Conservation (phyloP, 805 yeast species). For the Scheffersomyces spartinae region DNA sequence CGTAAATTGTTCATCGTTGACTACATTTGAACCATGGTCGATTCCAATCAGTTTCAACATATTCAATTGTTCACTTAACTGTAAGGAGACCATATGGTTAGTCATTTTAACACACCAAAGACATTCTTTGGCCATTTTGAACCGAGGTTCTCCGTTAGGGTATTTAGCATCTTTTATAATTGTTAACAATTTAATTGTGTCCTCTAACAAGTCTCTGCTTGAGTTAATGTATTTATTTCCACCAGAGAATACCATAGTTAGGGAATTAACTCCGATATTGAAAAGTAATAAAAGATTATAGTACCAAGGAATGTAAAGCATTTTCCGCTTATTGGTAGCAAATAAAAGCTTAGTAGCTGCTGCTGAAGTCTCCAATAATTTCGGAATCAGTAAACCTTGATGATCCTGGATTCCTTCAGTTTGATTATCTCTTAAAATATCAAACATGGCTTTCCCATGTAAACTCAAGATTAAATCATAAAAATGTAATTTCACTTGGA, state of each 20-base stretch:
- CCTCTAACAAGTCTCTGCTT: slow-evolving; percentile 13
- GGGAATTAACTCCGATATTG: slow-evolving; percentile 29
- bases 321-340: slow-evolving; percentile 15
- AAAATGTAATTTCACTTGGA: slow-evolving; percentile 28
- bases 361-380: slow-evolving; percentile 18
- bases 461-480: slow-evolving; percentile 24
- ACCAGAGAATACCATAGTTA: slow-evolving; percentile 35
- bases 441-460: slow-evolving; percentile 19
- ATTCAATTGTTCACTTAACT: slow-evolving; percentile 29
- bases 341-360: slow-evolving; percentile 18
- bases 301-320: slow-evolving; percentile 42
- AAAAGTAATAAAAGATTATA: slow-evolving; percentile 31
- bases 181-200: slow-evolving; percentile 15
- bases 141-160: slow-evolving; percentile 15
- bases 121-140: slow-evolving; percentile 47
- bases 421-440: slow-evolving; percentile 6
- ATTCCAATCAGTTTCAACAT: slow-evolving; percentile 31
- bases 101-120: slow-evolving; percentile 51
- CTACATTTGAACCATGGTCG: slow-evolving; percentile 42
- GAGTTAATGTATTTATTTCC: slow-evolving; percentile 10
- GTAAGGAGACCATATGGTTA: slow-evolving; percentile 37
- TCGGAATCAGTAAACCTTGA: slow-evolving; percentile 18
- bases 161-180: slow-evolving; percentile 22
- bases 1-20: slow-evolving; percentile 35
- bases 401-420: slow-evolving; percentile 11